phyloP scores from a whole-genome alignment of 306 rosid genomes.

The Cucurbita maxima region DNA sequence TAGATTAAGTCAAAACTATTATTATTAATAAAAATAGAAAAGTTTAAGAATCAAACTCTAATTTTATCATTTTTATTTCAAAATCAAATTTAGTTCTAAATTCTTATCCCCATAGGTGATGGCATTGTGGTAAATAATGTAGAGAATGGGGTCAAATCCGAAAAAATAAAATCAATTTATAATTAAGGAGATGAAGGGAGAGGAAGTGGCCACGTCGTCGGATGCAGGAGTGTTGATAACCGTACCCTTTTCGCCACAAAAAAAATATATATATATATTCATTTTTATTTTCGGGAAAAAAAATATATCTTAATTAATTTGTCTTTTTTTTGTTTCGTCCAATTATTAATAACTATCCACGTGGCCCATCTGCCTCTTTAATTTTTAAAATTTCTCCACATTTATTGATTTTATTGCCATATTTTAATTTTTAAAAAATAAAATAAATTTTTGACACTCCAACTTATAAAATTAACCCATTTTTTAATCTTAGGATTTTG shows the following conservation, averaged over 20 bases:
- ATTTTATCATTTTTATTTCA: too few species aligned
- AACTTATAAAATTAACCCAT: too few species aligned
- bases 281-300: not conserved
- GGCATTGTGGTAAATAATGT: not conserved
- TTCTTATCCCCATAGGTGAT: not conserved
- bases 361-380: not conserved
- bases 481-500: too few species aligned
- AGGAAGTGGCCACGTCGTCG: slow-evolving; percentile 9
- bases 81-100: too few species aligned
- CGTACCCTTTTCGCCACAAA: slow-evolving; percentile 1
- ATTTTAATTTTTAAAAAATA: too few species aligned
- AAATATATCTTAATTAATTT: not conserved
- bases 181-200: not conserved
- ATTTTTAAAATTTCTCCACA: not conserved
- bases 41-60: too few species aligned
- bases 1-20: too few species aligned
- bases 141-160: not conserved
- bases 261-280: not conserved
- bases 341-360: not conserved
- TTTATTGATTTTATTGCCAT: not conserved
- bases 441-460: too few species aligned
- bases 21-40: too few species aligned
- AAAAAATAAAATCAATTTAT: not conserved
- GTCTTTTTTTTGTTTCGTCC: not conserved
- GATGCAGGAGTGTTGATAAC: not conserved